Evolutionary conservation across 345 rosid species (phyloP), one percentile per base, ranked within the genome.

Genomic region (Carallia brachiata): DNA sequence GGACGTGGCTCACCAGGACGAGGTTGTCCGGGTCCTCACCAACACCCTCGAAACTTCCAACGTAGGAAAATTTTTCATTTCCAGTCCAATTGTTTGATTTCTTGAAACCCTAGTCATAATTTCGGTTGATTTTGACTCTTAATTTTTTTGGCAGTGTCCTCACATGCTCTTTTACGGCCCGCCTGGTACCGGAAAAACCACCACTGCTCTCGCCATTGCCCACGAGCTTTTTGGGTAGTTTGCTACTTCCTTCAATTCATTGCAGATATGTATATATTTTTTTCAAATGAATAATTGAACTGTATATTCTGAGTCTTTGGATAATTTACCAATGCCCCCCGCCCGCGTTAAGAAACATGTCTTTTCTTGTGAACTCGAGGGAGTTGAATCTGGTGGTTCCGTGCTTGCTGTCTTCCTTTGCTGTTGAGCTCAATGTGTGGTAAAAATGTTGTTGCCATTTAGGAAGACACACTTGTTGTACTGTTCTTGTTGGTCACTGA

Each of bases 81-180:
- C 28, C 36, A 2, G 23, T 37, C n/a, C 4, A 13, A 65, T 44
- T 31, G 1, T 23, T 63, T 55, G 40, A 31, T 16, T 52, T n/a
- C 36, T 54, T 50, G 18, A 72, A 81, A 48, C 79, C 84, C 82
- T 84, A 78, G 61, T 9, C 27, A 13, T 7, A 15, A 31, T n/a
- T 2, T 39, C 9, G 36, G 10, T 44, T 48, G 18, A 13, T 58
- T 59, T 59, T 39, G 31, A 23, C 17, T 57, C 7, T 1, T 1
- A 54, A 36, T 19, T 32, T 7, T 40, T 12, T 65, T 31, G 73
- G 30, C 36, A 94, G 99, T 92, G 96, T 62, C 97, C 99, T 1
- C 97, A 95, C 75, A 90, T 95, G 99, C 93, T 92, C 70, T 90
- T 95, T 76, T 95, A 92, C 67, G 99, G 97, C 31, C 99, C 99